Evolutionary conservation across 495 filamentous ascomycete species (phyloP).

Genomic region (Xylaria intraflava): DNA sequence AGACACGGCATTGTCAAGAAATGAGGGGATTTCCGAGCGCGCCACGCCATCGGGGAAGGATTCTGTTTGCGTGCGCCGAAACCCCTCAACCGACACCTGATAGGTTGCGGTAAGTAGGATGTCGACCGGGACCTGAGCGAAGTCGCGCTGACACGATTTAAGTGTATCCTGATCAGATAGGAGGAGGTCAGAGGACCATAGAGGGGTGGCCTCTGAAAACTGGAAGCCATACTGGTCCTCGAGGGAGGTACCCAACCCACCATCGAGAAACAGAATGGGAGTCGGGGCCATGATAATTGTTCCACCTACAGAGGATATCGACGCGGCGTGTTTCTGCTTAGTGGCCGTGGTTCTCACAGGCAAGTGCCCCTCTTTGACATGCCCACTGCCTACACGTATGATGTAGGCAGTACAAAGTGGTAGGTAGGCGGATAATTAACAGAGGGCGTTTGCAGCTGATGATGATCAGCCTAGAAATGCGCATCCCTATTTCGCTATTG

Average conservation of each 20-base stretch:
- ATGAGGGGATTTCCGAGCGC: slow-evolving; percentile 16
- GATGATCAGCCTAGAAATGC: too few species aligned
- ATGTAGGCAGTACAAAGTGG: neutral
- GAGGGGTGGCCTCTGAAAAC: slow-evolving; percentile 47
- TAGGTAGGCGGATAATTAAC: neutral
- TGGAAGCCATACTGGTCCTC: slow-evolving; percentile 44
- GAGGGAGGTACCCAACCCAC: slow-evolving; percentile 61
- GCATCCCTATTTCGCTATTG: too few species aligned
- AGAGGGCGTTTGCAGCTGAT: too few species aligned
- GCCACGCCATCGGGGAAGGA: slow-evolving; percentile 19
- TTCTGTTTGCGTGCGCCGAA: slow-evolving; percentile 31
- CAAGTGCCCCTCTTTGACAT: too few species aligned
- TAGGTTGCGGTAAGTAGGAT: slow-evolving; percentile 60
- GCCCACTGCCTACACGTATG: too few species aligned
- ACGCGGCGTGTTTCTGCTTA: too few species aligned
- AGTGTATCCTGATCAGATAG: slow-evolving; percentile 45
- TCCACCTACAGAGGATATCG: too few species aligned
- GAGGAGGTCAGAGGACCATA: slow-evolving; percentile 62
- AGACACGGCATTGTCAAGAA: slow-evolving; percentile 29
- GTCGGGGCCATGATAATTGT: neutral
- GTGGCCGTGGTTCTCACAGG: too few species aligned
- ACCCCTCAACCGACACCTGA: slow-evolving; percentile 52
- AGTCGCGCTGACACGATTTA: slow-evolving; percentile 46
- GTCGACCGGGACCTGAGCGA: slow-evolving; percentile 48
- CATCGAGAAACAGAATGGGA: slow-evolving; percentile 52